Evolutionary conservation across 331 rosid species (phyloP), one percentile per base, ranked within the genome.

Genomic region (Erythrophleum ivorense): DNA sequence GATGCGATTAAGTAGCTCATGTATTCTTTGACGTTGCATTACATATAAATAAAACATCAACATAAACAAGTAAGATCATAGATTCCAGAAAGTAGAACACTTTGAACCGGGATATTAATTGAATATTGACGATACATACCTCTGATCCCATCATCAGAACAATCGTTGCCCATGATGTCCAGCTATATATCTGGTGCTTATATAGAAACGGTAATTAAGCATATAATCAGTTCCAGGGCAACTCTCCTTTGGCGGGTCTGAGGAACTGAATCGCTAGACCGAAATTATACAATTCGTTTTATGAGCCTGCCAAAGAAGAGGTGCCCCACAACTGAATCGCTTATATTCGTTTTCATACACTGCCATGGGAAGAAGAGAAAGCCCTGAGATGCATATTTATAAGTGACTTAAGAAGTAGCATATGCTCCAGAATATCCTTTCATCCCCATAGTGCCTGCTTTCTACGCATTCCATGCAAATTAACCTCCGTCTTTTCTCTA

Each of bases 221-320:
- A 77, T 24, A 24, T 58, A 80, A 72, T 40, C 62, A 80, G 72
- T 72, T 31, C 21, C 76, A 77, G 89, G 87, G 81, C 89, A 83
- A 86, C 89, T 86, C 89, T 86, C 76, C 87, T 86, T 86, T 86
- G 89, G 87, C 87, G 19, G 86, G 16, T 69, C 34, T 58, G 53
- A 62, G 0, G 40, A 69, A 18, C 1, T 9, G 41, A 78, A 57
- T 13, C 5, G 9, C 4, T 0, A 9, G 5, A 59, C 50, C 11
- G 18, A 36, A 36, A 16, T 18, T 2, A 57, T 9, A 65, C 7
- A 36, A 65, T 66, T 66, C 50, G 7, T 66, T 7, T 40, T 16
- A 9, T 0, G 12, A 0, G 16, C 65, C 85, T 73, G 89, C 85
- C 89, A 83, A 86, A 86, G 87, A 4, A 73, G 79, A 86, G 84